phyloP scores from a whole-genome alignment of 257 asterid genomes.

The Striga asiatica region DNA sequence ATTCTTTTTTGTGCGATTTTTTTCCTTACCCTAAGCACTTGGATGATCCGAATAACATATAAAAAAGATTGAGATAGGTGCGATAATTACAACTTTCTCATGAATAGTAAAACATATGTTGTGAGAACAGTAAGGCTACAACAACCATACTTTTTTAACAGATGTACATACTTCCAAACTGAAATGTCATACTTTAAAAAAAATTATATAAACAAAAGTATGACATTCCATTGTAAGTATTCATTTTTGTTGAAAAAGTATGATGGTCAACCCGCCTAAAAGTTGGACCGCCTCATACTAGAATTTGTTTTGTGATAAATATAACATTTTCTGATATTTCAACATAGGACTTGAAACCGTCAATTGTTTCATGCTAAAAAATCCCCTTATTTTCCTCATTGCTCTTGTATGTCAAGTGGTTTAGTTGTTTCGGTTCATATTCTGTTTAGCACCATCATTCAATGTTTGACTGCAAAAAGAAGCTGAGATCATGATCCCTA shows the following conservation, averaged over 20 bases:
- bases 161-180: too few species aligned
- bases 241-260: too few species aligned
- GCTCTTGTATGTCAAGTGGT: slow-evolving; percentile 20
- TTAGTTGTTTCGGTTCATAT: slow-evolving; percentile 20
- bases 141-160: too few species aligned
- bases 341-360: slow-evolving; percentile 13
- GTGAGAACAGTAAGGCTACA: slow-evolving; percentile 4
- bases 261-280: too few species aligned
- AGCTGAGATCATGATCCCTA: slow-evolving; percentile 13
- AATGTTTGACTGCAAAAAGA: slow-evolving; percentile 25
- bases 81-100: neutral
- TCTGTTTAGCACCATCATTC: slow-evolving; percentile 22
- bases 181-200: too few species aligned
- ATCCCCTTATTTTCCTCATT: slow-evolving; percentile 13
- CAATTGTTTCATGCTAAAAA: neutral
- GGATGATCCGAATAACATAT: neutral
- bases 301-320: too few species aligned
- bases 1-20: too few species aligned
- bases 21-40: neutral
- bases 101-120: slow-evolving; percentile 8
- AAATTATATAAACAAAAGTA: too few species aligned
- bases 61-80: slow-evolving; percentile 1
- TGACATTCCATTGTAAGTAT: too few species aligned
- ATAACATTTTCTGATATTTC: slow-evolving; percentile 2
- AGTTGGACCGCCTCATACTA: too few species aligned